Conservation (phyloP, 2,329 filamentous ascomycete species). For the Fusarium anguioides region DNA sequence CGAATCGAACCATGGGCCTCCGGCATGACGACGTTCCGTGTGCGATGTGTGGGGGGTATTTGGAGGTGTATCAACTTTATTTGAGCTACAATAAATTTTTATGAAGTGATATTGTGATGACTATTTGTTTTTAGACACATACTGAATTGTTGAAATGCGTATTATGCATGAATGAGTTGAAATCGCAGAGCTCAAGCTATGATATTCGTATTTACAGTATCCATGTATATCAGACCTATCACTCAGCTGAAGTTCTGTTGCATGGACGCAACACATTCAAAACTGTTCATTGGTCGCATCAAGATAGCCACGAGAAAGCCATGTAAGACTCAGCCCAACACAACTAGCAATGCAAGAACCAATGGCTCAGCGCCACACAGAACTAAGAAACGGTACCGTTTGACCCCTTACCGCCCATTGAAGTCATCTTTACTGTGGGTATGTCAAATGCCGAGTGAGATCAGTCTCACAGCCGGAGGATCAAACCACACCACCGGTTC, state of each 20-base stretch:
- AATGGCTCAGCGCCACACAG: slow-evolving; percentile 36
- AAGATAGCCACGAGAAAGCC: slow-evolving; percentile 34
- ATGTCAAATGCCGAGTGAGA: slow-evolving; percentile 3
- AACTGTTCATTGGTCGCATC: slow-evolving; percentile 17
- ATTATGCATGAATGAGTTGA: not conserved
- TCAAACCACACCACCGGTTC: slow-evolving; percentile 25
- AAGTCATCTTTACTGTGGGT: not conserved
- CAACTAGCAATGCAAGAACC: slow-evolving; percentile 30
- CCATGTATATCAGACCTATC: not conserved
- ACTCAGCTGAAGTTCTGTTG: slow-evolving; percentile 23
- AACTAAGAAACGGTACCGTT: slow-evolving; percentile 21
- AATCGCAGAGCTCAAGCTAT: not conserved
- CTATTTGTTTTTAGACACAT: not conserved
- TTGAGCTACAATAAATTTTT: not conserved
- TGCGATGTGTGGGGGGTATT: slow-evolving; percentile 6
- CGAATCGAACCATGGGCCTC: slow-evolving; percentile 4
- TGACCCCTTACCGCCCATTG: slow-evolving; percentile 19
- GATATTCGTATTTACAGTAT: not conserved
- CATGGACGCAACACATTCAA: slow-evolving; percentile 8
- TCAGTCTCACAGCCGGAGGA: not conserved
- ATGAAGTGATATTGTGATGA: not conserved
- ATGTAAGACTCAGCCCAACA: slow-evolving; percentile 41
- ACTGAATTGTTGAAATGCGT: no score
- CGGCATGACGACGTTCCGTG: slow-evolving; percentile 24
- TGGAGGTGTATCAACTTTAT: slow-evolving; percentile 5